Base-by-base conservation (phyloP, 2,329 filamentous ascomycete genomes). In the Ophiostoma piceae region DNA sequence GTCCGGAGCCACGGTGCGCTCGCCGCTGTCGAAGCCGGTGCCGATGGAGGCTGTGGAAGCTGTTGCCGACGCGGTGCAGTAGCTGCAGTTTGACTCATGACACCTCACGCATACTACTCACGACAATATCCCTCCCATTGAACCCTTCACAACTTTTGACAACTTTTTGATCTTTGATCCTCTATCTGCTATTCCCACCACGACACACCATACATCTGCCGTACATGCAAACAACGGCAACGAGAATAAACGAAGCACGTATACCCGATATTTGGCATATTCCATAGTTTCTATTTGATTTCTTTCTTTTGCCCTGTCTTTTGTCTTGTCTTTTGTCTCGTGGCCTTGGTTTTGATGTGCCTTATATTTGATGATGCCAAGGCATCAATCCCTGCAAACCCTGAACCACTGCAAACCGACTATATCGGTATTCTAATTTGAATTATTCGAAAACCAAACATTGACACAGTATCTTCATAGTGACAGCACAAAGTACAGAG, bases 241-340 rank as follows among this genome's bases (percentile, higher is more conserved):
- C 26, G 57, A 32, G 26, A 62, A 62, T 32, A 62, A 35, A 62
- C 26, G 57, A 54, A 57, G 57, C 57, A 62, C 57, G 26, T 62
- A 62, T 62, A 62, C 57, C 57, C 57, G 57, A 19, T 12, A 62
- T 32, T 62, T 62, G 57, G 57, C 26, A 62, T 62, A 26, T 62
- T 64, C 11, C 29, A 64, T 64, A 35, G 22, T 57, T 57, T 26
- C 11, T 26, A 26, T 29, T 57, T n/a, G 2, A 26, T 26, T n/a
- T 11, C 26, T 66, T 26, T 14, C 6, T 41, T 37, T 22, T 66
- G 39, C 14, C 39, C 16, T 65, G 19, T 19, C 16, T 22, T n/a
- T 8, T 65, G 5, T 9, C 3, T 65, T n/a, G 7, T 37, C 35
- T 65, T 65, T 39, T n/a, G 14, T 39, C n/a, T 35, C 26, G 3